Percentiles rank a stretch among this genome's conserved stretches.
Conservation (phyloP, 768 basidiomycete species). For the Termitomyces bulborhizus region DNA sequence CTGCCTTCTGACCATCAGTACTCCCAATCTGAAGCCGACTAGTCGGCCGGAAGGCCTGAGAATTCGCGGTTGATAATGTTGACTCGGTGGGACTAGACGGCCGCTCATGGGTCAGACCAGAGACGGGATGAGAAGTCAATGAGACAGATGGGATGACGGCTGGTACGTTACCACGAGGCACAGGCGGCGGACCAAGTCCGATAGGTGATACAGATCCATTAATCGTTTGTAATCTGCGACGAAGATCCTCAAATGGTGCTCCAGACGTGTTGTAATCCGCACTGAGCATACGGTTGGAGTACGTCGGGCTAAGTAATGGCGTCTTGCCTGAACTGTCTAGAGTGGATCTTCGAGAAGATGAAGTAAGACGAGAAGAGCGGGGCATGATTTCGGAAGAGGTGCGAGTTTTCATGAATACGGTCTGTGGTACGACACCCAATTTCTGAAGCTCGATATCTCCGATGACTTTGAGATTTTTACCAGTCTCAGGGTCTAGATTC, state of each 20-base stretch:
- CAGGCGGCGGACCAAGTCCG: conserved; percentile 33
- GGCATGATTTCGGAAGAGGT: conserved; percentile 29
- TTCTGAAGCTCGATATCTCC: conserved; percentile 78
- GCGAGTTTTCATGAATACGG: conserved; percentile 75
- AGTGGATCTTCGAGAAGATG: conserved; percentile 34
- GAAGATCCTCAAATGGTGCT: conserved; percentile 73
- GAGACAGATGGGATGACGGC: conserved; percentile 26
- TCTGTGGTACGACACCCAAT: conserved; percentile 85
- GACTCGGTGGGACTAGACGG: conserved; percentile 83
- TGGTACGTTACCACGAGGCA: conserved; percentile 31
- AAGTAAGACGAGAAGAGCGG: conserved; percentile 33
- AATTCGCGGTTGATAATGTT: conserved; percentile 65
- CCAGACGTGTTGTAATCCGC: conserved; percentile 39
- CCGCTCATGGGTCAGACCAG: conserved; percentile 37
- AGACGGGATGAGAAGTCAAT: conserved; percentile 19
- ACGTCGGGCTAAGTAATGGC: conserved; percentile 43
- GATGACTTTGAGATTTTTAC: conserved; percentile 55
- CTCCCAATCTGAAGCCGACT: conserved; percentile 67
- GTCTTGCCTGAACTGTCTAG: conserved; percentile 27
- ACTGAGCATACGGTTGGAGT: conserved; percentile 41
- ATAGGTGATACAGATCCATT: conserved; percentile 69
- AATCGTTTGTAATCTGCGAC: conserved; percentile 66
- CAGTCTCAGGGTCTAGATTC: conserved; percentile 55
- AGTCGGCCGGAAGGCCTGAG: conserved; percentile 47
- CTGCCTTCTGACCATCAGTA: conserved; percentile 77